Evolutionary conservation across 768 basidiomycete species (phyloP).

Genomic region (Lyophyllum atratum): DNA sequence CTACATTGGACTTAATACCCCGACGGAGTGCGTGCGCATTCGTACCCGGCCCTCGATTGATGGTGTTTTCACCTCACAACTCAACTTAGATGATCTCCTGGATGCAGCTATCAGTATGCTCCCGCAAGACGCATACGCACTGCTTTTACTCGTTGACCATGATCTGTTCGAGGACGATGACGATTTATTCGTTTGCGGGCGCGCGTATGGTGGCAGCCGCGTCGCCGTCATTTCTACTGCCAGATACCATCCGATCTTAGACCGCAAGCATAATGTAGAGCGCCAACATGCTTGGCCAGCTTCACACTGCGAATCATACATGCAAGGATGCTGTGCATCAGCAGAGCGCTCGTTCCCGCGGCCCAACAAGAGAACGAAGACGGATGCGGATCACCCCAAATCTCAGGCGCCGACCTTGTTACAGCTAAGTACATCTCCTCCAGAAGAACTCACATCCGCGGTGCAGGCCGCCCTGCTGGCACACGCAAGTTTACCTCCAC

Average conservation of each 20-base stretch:
- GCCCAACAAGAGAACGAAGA: slow-evolving; percentile 18
- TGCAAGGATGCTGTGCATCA: slow-evolving; percentile 19
- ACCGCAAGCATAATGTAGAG: slow-evolving; percentile 28
- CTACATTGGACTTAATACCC: slow-evolving; percentile 31
- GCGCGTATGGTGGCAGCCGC: slow-evolving; percentile 39
- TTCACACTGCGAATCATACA: slow-evolving; percentile 31
- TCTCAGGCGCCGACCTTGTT: neutral
- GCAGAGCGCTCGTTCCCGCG: neutral
- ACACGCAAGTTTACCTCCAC: slow-evolving; percentile 8
- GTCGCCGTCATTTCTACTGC: slow-evolving; percentile 40
- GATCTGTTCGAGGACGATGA: slow-evolving; percentile 37
- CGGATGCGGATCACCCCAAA: neutral
- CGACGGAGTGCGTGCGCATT: slow-evolving; percentile 33
- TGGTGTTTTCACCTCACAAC: slow-evolving; percentile 27
- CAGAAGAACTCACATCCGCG: neutral
- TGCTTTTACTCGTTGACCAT: slow-evolving; percentile 34
- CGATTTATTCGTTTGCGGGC: slow-evolving; percentile 38
- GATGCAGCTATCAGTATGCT: slow-evolving; percentile 35
- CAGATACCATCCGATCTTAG: slow-evolving; percentile 35
- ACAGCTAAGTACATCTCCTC: neutral
- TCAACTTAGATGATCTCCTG: slow-evolving; percentile 38
- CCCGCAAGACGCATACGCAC: slow-evolving; percentile 35
- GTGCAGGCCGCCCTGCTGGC: slow-evolving; percentile 3
- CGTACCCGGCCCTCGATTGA: slow-evolving; percentile 30
- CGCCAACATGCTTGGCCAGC: slow-evolving; percentile 38